A percentile compares a stretch with the other conserved stretches of the same genome.
These are phyloP conservation scores for Amylostereum chailletii DNA, from an alignment of 1,284 basidiomycete species.

Conservation along the genomic window DNA sequence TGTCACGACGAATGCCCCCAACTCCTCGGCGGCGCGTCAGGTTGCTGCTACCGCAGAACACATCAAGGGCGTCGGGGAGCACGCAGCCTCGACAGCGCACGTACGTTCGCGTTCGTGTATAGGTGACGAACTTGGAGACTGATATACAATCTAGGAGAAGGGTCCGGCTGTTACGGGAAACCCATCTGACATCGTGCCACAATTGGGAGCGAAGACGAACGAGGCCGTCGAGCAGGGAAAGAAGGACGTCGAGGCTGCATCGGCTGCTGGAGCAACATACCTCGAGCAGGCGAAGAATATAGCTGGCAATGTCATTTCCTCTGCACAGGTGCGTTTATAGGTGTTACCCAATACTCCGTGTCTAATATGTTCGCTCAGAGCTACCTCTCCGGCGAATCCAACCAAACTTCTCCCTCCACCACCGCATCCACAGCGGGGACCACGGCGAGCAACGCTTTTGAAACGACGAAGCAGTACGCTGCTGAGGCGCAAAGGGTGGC, in stretches of 20 bases:
- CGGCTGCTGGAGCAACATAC: constrained; percentile 34
- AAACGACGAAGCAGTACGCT: constrained; percentile 11
- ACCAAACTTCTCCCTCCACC: constrained; percentile 2
- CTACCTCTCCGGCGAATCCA: background rate
- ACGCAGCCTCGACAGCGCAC: constrained; percentile 15
- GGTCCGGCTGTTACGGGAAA: constrained; percentile 35
- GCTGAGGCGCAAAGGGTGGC: constrained; percentile 15
- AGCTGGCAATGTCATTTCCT: constrained; percentile 34
- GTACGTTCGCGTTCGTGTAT: constrained; percentile 3
- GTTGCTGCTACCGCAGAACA: constrained; percentile 10
- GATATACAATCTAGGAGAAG: constrained; percentile 25
- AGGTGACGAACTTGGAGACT: background rate
- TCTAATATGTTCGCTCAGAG: background rate
- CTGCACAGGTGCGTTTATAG: constrained; percentile 38
- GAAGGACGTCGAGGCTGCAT: constrained; percentile 35
- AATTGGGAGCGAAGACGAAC: constrained; percentile 36
- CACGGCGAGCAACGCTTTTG: constrained; percentile 6
- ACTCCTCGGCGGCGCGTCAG: background rate
- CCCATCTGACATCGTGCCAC: constrained; percentile 29
- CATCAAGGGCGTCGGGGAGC: constrained; percentile 11
- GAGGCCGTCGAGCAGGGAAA: constrained; percentile 48
- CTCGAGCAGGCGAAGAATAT: constrained; percentile 44
- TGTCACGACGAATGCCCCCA: constrained; percentile 2
- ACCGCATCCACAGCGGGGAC: constrained; percentile 8
- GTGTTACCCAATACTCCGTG: background rate